A percentile compares a stretch with the other conserved stretches of the same genome.
Evolutionary conservation across 345 rosid species (phyloP).

Genomic region (Bruguiera parviflora): DNA sequence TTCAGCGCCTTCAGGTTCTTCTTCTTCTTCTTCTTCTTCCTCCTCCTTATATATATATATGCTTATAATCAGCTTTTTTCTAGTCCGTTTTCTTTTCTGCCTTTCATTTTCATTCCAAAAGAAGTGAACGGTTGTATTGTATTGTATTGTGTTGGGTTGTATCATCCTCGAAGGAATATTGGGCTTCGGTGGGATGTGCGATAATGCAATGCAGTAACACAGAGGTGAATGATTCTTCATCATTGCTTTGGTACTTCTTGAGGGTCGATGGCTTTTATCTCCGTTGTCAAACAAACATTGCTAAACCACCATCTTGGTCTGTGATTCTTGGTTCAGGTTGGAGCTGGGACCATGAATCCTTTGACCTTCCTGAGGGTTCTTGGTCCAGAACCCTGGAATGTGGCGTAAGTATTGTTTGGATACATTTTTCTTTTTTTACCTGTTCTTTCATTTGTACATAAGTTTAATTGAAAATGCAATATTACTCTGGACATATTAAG

Average conservation of each 20-base stretch:
- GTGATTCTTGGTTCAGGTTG: constrained; percentile 48
- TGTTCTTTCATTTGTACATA: background rate
- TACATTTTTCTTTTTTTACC: background rate
- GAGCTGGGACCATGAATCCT: constrained; percentile 99
- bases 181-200: constrained; percentile 98
- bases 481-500: background rate
- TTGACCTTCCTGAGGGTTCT: constrained; percentile 86
- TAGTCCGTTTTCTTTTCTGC: background rate
- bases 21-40: background rate
- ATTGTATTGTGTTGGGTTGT: constrained; percentile 12
- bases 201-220: constrained; percentile 98
- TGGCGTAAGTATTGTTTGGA: constrained; percentile 56
- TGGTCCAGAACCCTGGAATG: constrained; percentile 98
- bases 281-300: background rate
- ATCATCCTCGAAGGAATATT: constrained; percentile 54
- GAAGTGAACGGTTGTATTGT: background rate
- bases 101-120: too few species aligned
- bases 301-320: background rate
- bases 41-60: background rate
- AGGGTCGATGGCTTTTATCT: background rate
- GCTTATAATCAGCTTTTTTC: background rate
- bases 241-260: background rate
- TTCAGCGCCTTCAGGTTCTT: constrained; percentile 81
- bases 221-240: constrained; percentile 43
- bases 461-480: background rate